phyloP scores from a whole-genome alignment of 2,329 filamentous ascomycete genomes.

The Diaporthe citri region DNA sequence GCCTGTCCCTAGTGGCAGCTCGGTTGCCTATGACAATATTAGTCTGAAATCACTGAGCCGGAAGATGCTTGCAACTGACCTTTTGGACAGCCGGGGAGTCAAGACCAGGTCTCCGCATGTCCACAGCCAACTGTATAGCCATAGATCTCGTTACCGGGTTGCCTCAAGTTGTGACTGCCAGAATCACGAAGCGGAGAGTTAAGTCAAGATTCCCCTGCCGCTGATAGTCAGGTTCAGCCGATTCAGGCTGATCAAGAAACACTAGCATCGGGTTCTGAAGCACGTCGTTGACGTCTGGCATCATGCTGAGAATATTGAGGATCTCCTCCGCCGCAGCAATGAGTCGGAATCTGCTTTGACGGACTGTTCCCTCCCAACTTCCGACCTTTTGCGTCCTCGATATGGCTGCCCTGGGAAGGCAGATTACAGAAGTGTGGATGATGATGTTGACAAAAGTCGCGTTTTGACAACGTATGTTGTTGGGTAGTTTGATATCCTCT shows the following conservation, averaged over 20 bases:
- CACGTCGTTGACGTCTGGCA: background rate
- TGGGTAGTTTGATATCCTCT: background rate
- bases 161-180: background rate
- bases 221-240: background rate
- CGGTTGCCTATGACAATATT: background rate
- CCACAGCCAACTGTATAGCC: background rate
- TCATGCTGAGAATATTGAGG: background rate
- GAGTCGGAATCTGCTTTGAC: background rate
- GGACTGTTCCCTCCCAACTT: background rate
- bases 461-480: background rate
- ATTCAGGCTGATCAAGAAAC: background rate
- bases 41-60: background rate
- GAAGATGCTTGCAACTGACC: background rate
- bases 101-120: background rate
- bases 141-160: background rate
- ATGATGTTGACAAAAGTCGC: background rate
- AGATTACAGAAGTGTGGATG: background rate
- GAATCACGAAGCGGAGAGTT: background rate
- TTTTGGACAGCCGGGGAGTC: background rate
- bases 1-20: background rate
- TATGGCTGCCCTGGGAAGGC: background rate
- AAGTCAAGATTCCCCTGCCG: background rate
- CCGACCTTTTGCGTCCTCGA: background rate
- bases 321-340: background rate
- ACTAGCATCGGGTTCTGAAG: background rate